Base-by-base conservation (phyloP, 805 yeast species). In the Lachancea quebecensis region DNA sequence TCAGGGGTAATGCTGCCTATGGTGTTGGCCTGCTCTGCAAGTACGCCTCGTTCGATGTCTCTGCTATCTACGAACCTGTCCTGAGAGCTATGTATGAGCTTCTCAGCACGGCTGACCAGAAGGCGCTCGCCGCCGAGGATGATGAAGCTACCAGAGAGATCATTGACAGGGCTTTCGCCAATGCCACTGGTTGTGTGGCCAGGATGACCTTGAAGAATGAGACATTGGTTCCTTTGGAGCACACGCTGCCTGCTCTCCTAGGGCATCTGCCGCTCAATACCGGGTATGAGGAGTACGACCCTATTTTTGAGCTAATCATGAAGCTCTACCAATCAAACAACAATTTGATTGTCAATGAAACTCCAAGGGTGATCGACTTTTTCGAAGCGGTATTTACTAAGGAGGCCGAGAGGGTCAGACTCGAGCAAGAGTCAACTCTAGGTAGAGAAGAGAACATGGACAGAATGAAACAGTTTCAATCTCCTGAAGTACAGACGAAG, bases 121-220 rank as follows among this genome's bases (percentile, higher is more conserved):
- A 84, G 68, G 82, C 78, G 46, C 55, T 70, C 16, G 55, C 62
- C 39, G 64, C 62, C 38, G 76, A 68, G 45, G 78, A 71, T 46
- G 88, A 81, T 57, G 95, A 83, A 53, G 91, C 85, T 64, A 74
- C 86, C 30, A 77, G 76, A 58, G 95, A 88, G 53, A 83, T 79
- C 49, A 77, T 86, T 56, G 82, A 82, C 68, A 77, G 95, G 70
- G 80, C 95, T 5, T 79, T 78, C 55, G 96, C 98, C 49, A 93
- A 93, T 66, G 96, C 96, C 4, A 84, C 93, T 66, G 99, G 99
- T 37, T 93, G 98, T 76, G 95, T 90, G 47, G 90, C 96, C 14
- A 81, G 99, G 68, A 75, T 93, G 85, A 77, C 85, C 11, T 70
- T 86, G 64, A 82, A 83, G 62, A 77, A 85, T 64, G 80, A 78